Base-by-base conservation (phyloP, 352 stramenopile species). In the Phytophthora sp. region DNA sequence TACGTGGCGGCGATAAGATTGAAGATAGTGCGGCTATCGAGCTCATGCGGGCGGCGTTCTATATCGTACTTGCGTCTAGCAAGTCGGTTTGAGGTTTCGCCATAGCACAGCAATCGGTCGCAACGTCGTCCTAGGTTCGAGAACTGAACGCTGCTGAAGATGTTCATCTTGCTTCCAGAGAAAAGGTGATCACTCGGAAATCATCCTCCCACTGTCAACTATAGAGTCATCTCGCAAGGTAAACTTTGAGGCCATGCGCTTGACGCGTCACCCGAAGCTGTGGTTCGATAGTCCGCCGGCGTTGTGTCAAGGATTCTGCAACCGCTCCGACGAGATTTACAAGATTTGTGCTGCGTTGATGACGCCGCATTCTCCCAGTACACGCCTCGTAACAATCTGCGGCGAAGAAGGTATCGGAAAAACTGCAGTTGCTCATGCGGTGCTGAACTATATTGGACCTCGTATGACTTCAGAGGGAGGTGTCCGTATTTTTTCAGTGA, bases 21-120 rank as follows among this genome's bases (percentile, higher is more conserved):
- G 85, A 94, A 76, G 89, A 97, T 54, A 87, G 87, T 45, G 89
- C 89, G 5, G 87, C 87, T 18, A 93, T 92, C 34, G 82, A 88
- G 41, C 96, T 97, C 66, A 94, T 84, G 17, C 75, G 85, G 8
- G 89, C n/a, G n/a, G n/a, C 84, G 5, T 94, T 94, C 51, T 94
- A 94, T 55, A 49, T 91, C 45, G 86, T 82, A 12, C 68, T 94
- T 13, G 86, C 83, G 8, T 90, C 80, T 0, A 84, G 86, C 17
- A 93, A 95, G 54, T 82, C 78, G 0, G 82, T 95, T 2, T 69
- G 67, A 1, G 69, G 81, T 52, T 95, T 93, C 30, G 74, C 54
- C 12, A 95, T 93, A 20, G 84, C 82, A 2, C 82, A 91, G 43
- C 77, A 92, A 59, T 75, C 86, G 0, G 86, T 94, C 4, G 77